Conservation (phyloP, 2,329 filamentous ascomycete species). For the Pezicula neosporulosa region DNA sequence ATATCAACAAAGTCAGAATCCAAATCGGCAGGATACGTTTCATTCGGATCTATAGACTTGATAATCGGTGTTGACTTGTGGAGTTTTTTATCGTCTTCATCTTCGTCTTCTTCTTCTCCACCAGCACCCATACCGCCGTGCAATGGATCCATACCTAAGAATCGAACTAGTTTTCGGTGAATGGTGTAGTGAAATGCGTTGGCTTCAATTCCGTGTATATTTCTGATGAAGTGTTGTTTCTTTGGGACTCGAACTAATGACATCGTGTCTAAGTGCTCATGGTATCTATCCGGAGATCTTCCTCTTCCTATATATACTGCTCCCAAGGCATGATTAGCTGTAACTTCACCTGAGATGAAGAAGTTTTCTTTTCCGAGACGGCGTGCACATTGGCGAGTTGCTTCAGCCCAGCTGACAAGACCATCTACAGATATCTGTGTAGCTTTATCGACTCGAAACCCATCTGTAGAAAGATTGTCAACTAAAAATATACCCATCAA, state of each 20-base stretch:
- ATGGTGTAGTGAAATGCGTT: not conserved
- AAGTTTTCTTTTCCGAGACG: conserved; percentile 58
- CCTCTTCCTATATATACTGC: conserved; percentile 54
- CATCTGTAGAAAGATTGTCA: conserved; percentile 36
- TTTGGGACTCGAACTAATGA: not conserved
- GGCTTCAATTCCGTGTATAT: not conserved
- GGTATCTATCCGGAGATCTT: not conserved
- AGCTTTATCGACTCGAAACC: conserved; percentile 64
- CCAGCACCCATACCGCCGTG: not conserved
- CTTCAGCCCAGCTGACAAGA: conserved; percentile 53
- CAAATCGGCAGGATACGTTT: conserved; percentile 41
- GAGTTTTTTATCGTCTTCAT: too few species aligned
- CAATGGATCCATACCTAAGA: not conserved
- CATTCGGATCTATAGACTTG: not conserved
- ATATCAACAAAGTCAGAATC: conserved; percentile 45
- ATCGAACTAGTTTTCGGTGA: not conserved
- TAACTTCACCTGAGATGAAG: conserved; percentile 60
- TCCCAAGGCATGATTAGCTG: conserved; percentile 55
- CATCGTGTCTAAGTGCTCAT: not conserved
- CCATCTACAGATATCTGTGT: conserved; percentile 60
- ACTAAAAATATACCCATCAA: not conserved
- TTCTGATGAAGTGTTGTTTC: not conserved
- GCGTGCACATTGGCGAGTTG: conserved; percentile 53
- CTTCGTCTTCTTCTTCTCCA: too few species aligned
- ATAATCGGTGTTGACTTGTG: not conserved